A percentile compares a stretch with the other conserved stretches of the same genome.
These are phyloP conservation scores for Neocatenulostroma microsporum DNA, from an alignment of 2,329 filamentous ascomycete species.

Conservation along the genomic window DNA sequence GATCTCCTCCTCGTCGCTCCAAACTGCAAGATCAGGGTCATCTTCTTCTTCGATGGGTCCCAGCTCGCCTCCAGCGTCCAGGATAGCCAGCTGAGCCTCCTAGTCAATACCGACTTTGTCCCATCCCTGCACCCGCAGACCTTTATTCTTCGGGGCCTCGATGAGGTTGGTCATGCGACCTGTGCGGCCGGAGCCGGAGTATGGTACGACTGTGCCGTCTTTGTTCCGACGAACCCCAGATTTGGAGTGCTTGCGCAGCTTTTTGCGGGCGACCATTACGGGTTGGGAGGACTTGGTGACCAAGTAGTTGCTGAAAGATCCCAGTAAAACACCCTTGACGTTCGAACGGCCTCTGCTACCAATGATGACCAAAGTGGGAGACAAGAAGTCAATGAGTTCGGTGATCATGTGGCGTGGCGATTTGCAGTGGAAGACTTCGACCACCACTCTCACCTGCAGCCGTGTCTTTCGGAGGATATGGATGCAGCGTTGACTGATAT, in stretches of 20 bases:
- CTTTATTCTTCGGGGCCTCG: slow-evolving; percentile 25
- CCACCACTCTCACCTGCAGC: slow-evolving; percentile 83
- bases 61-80: too few species aligned
- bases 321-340: slow-evolving; percentile 87
- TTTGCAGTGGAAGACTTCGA: slow-evolving; percentile 98
- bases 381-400: slow-evolving; percentile 89
- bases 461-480: slow-evolving; percentile 81
- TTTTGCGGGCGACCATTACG: slow-evolving; percentile 95
- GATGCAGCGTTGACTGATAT: slow-evolving; percentile 77
- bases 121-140: slow-evolving; percentile 27
- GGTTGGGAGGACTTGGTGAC: slow-evolving; percentile 95
- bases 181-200: slow-evolving; percentile 23
- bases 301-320: slow-evolving; percentile 94
- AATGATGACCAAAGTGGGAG: slow-evolving; percentile 85
- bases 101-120: slow-evolving; percentile 30
- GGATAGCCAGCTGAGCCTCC: too few species aligned
- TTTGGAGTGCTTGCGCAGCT: slow-evolving; percentile 69
- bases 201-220: slow-evolving; percentile 26
- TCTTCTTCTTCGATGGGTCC: too few species aligned
- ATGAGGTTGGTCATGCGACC: slow-evolving; percentile 28
- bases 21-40: too few species aligned
- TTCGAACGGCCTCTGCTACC: slow-evolving; percentile 86
- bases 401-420: slow-evolving; percentile 93
- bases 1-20: too few species aligned
- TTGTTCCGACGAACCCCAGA: slow-evolving; percentile 29